A percentile compares a stretch with the other conserved stretches of the same genome.
Conservation (phyloP, 805 yeast genomes). For the Hyphopichia homilentoma region DNA sequence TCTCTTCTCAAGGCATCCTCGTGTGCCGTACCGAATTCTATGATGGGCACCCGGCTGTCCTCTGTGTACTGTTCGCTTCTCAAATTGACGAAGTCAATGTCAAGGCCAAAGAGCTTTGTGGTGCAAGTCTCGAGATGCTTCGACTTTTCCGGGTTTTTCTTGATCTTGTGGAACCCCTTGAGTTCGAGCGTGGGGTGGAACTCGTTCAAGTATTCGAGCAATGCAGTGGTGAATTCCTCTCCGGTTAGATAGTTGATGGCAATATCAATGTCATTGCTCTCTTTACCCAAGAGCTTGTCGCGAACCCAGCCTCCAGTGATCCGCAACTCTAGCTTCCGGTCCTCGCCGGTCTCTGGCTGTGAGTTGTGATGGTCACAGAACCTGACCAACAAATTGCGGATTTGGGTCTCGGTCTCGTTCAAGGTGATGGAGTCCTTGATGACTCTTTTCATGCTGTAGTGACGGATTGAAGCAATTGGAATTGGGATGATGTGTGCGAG, state of each 20-base stretch:
- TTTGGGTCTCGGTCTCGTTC: constrained; percentile 39
- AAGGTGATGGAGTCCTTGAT: constrained; percentile 24
- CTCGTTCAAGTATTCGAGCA: constrained; percentile 46
- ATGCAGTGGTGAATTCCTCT: constrained; percentile 70
- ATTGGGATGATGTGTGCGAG: too few relatives aligned
- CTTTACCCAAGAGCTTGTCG: constrained; percentile 79
- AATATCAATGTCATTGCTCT: constrained; percentile 85
- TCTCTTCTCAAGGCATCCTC: constrained; percentile 93
- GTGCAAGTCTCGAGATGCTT: constrained; percentile 97
- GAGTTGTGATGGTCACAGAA: constrained; percentile 38
- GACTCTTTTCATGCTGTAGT: constrained; percentile 12
- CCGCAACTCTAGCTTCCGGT: constrained; percentile 48
- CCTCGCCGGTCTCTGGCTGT: constrained; percentile 7
- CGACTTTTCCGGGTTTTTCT: constrained; percentile 90
- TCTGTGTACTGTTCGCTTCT: constrained; percentile 82
- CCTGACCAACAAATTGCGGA: constrained; percentile 36
- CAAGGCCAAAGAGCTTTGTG: constrained; percentile 76
- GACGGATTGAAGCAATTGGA: too few relatives aligned
- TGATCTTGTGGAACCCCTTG: constrained; percentile 69
- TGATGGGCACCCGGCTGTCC: constrained; percentile 80
- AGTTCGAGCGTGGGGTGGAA: constrained; percentile 25
- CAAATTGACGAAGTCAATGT: constrained; percentile 89
- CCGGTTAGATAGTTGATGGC: constrained; percentile 87
- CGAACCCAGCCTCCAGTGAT: constrained; percentile 99
- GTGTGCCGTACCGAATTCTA: constrained; percentile 82